phyloP scores from a whole-genome alignment of 164 flowering plant species.

The Vitis cinerea region DNA sequence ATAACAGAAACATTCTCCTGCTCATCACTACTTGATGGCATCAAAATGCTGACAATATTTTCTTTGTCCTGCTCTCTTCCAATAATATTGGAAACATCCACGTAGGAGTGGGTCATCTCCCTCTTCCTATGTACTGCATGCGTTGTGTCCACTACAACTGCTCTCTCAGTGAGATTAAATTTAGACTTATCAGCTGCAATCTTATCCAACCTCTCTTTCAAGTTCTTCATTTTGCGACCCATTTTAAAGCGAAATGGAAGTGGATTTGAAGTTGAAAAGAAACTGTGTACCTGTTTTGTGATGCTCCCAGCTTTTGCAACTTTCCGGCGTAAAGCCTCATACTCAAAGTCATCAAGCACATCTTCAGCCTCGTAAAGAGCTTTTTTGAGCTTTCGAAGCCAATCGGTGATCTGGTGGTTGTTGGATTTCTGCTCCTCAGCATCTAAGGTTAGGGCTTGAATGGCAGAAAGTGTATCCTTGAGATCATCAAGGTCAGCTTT shows the following conservation, averaged over 20 bases:
- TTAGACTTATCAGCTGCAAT: too few relatives aligned
- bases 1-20: neutral
- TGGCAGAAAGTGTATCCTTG: neutral
- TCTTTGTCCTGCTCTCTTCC: neutral
- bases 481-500: neutral
- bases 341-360: neutral
- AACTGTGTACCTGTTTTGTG: neutral
- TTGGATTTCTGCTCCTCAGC: constrained; percentile 1
- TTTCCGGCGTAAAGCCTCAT: neutral
- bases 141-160: too few relatives aligned
- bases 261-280: neutral
- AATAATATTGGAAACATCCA: neutral
- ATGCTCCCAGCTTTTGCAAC: neutral
- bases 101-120: constrained; percentile 7
- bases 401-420: neutral
- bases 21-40: neutral
- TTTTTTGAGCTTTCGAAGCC: constrained; percentile 5
- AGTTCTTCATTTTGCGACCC: too few relatives aligned
- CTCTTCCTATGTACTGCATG: neutral
- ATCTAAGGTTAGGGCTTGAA: neutral
- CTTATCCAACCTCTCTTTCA: too few relatives aligned
- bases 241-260: neutral
- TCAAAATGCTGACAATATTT: neutral
- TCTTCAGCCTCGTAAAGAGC: constrained; percentile 3
- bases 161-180: too few relatives aligned